Conservation (phyloP, 805 yeast genomes). For the Millerago galiae region DNA sequence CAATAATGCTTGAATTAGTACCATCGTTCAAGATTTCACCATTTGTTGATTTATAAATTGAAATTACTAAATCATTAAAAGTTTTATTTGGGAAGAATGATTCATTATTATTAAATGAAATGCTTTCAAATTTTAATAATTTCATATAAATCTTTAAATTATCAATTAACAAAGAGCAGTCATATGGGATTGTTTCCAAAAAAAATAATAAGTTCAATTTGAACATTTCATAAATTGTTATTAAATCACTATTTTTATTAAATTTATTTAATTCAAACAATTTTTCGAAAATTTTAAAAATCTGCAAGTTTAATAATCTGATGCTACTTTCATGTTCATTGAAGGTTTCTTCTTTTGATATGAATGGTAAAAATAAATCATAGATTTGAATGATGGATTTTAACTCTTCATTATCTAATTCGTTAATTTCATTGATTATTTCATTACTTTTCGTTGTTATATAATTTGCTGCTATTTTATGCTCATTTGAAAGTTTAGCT, state of each 20-base stretch:
- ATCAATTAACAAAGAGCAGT: conserved; percentile 45
- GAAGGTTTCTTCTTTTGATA: conserved; percentile 16
- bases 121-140: conserved; percentile 50
- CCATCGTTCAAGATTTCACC: conserved; percentile 40
- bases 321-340: conserved; percentile 14
- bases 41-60: conserved; percentile 30
- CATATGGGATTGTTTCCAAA: conserved; percentile 32
- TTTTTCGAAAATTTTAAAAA: conserved; percentile 20
- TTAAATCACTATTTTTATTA: conserved; percentile 48
- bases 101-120: conserved; percentile 27
- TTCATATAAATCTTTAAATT: conserved; percentile 50
- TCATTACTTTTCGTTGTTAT: conserved; percentile 10
- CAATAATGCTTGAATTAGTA: conserved; percentile 38
- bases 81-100: conserved; percentile 51
- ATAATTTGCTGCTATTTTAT: conserved; percentile 9
- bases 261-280: conserved; percentile 13
- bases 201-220: conserved; percentile 38
- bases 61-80: conserved; percentile 35
- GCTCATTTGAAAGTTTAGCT: conserved; percentile 1
- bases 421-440: conserved; percentile 5
- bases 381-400: conserved; percentile 11
- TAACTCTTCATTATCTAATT: conserved; percentile 7
- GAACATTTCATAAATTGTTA: conserved; percentile 48
- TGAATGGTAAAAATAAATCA: conserved; percentile 16
- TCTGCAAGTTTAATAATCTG: conserved; percentile 17